Conservation (phyloP, 1,284 basidiomycete species). For the Pisolithus thermaeus region DNA sequence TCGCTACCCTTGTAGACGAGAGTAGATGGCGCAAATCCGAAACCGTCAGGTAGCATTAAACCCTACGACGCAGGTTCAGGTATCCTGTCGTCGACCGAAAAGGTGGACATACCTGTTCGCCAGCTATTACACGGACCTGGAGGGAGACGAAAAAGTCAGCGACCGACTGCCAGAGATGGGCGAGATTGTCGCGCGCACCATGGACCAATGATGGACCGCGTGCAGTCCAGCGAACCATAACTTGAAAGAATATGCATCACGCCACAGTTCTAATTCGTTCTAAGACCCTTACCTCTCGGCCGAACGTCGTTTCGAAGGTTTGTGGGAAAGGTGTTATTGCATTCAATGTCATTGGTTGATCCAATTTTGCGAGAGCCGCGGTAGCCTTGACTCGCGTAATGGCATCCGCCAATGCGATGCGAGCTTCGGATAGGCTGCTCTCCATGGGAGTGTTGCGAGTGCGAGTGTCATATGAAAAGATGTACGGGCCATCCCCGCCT, state of each 20-base stretch:
- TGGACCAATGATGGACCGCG: slow-evolving; percentile 82
- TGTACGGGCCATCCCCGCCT: slow-evolving; percentile 42
- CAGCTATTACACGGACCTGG: slow-evolving; percentile 73
- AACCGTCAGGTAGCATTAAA: slow-evolving; percentile 63
- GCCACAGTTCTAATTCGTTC: background rate
- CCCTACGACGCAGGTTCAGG: slow-evolving; percentile 36
- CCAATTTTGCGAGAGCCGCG: slow-evolving; percentile 43
- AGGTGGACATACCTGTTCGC: slow-evolving; percentile 56
- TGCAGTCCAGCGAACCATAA: slow-evolving; percentile 84
- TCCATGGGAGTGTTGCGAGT: slow-evolving; percentile 79
- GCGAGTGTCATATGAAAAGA: slow-evolving; percentile 70
- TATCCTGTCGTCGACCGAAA: slow-evolving; percentile 6
- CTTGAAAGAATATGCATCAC: slow-evolving; percentile 32
- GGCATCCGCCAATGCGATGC: slow-evolving; percentile 48
- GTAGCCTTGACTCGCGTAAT: slow-evolving; percentile 51
- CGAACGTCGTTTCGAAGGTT: slow-evolving; percentile 70
- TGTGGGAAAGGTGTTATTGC: slow-evolving; percentile 76
- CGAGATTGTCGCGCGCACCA: slow-evolving; percentile 44
- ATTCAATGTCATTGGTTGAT: slow-evolving; percentile 58
- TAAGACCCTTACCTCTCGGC: slow-evolving; percentile 57
- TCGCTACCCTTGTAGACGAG: slow-evolving; percentile 59
- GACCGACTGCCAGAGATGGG: background rate
- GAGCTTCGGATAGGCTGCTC: slow-evolving; percentile 53
- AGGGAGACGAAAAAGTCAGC: slow-evolving; percentile 5
- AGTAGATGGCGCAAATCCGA: slow-evolving; percentile 79